Evolutionary conservation across 306 rosid species (phyloP).

Genomic region (Acacia crassicarpa): DNA sequence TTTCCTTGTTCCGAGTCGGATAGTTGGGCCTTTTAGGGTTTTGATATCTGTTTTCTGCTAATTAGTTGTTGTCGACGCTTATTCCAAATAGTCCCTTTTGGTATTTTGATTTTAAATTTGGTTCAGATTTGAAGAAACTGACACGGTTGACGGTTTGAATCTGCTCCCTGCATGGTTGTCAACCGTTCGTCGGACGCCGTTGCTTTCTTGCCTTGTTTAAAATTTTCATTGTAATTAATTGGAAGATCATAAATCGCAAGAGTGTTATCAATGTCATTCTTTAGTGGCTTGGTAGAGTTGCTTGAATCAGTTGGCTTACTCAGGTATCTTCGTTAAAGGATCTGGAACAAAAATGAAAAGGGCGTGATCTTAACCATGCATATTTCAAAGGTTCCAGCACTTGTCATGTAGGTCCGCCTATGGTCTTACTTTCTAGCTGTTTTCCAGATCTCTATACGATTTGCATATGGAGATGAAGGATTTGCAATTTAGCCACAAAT

Average conservation of each 20-base stretch:
- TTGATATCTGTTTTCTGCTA: no score
- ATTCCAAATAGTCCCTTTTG: no score
- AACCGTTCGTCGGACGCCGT: not conserved
- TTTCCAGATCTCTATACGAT: slow-evolving; percentile 18
- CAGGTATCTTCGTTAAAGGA: not conserved
- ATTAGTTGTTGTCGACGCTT: no score
- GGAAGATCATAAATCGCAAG: not conserved
- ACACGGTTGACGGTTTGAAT: no score
- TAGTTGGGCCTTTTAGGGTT: no score
- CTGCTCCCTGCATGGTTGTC: not conserved
- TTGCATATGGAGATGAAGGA: slow-evolving; percentile 25
- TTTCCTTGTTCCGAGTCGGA: no score
- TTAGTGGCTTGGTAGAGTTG: not conserved
- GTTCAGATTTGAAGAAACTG: no score
- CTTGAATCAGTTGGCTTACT: not conserved
- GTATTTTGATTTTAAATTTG: no score
- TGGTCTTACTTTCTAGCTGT: not conserved
- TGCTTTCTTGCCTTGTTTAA: not conserved
- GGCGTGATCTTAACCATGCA: not conserved
- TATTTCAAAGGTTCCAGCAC: not conserved
- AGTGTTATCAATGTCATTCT: not conserved
- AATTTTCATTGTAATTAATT: not conserved
- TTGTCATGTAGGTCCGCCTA: not conserved
- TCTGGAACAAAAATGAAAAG: no score
- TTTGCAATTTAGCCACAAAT: not conserved